Conservation (phyloP, 2,329 filamentous ascomycete species). For the Penicillium decumbens region DNA sequence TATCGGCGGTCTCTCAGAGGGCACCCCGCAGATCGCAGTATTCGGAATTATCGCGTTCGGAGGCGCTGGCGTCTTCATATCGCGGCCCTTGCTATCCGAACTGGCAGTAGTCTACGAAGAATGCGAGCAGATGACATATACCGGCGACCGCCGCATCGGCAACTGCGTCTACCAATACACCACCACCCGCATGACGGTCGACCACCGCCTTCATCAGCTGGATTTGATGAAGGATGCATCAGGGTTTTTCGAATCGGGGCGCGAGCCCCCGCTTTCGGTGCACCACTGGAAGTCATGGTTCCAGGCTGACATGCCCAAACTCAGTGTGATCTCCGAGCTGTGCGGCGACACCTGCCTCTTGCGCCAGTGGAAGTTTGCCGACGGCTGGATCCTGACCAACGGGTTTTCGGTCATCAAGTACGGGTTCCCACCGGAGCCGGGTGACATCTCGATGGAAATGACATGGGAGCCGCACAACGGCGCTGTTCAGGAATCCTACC, state of each 20-base stretch:
- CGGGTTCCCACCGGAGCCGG: slow-evolving; percentile 41
- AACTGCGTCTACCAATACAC: slow-evolving; percentile 56
- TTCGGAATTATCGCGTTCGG: slow-evolving; percentile 60
- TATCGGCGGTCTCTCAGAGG: slow-evolving; percentile 56
- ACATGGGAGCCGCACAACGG: slow-evolving; percentile 50
- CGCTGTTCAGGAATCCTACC: slow-evolving; percentile 43
- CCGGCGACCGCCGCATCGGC: slow-evolving; percentile 55
- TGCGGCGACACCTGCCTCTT: slow-evolving; percentile 56
- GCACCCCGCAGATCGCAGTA: slow-evolving; percentile 47
- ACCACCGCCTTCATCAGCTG: slow-evolving; percentile 55
- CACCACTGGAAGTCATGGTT: slow-evolving; percentile 65
- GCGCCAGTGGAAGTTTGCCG: slow-evolving; percentile 50
- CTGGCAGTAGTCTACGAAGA: slow-evolving; percentile 47
- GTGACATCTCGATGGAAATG: slow-evolving; percentile 48
- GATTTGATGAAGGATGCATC: slow-evolving; percentile 54
- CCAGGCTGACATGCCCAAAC: slow-evolving; percentile 46
- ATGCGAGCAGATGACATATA: slow-evolving; percentile 46
- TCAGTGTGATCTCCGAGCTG: slow-evolving; percentile 48
- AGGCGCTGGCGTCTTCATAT: slow-evolving; percentile 58
- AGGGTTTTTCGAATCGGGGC: slow-evolving; percentile 58
- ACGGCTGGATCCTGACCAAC: slow-evolving; percentile 53
- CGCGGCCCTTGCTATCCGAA: slow-evolving; percentile 48
- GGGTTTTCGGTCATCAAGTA: slow-evolving; percentile 57
- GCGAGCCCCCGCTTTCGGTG: slow-evolving; percentile 50
- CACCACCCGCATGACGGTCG: slow-evolving; percentile 50